Percentiles rank a stretch among this genome's conserved stretches.
phyloP scores from a whole-genome alignment of 2,329 filamentous ascomycete genomes.

The Sclerotinia glacialis region DNA sequence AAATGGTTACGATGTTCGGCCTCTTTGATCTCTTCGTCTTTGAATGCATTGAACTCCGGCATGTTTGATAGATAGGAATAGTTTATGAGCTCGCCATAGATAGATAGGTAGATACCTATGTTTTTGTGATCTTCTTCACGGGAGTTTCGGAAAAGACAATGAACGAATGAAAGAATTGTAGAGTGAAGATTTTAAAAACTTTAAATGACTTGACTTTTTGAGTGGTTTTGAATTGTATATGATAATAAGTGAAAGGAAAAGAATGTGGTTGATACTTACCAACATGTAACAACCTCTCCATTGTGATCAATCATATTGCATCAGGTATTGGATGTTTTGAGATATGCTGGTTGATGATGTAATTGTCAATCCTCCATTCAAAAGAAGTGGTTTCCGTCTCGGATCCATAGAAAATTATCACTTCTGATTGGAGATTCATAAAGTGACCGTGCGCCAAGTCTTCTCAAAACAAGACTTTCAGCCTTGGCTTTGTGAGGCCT shows the following conservation, averaged over 20 bases:
- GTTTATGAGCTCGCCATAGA: slow-evolving; percentile 3
- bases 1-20: neutral
- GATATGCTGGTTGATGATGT: slow-evolving; percentile 14
- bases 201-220: neutral
- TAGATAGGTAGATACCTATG: too few species aligned
- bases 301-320: neutral
- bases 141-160: neutral
- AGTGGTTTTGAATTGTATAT: neutral
- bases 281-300: neutral
- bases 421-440: slow-evolving; percentile 8
- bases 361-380: slow-evolving; percentile 14
- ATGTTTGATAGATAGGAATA: slow-evolving; percentile 1
- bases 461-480: slow-evolving; percentile 11
- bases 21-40: slow-evolving; percentile 16
- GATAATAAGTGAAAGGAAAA: neutral
- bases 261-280: neutral
- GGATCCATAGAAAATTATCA: neutral
- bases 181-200: neutral
- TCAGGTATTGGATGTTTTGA: slow-evolving; percentile 11
- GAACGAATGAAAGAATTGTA: neutral
- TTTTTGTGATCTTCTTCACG: neutral
- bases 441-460: neutral
- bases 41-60: slow-evolving; percentile 22
- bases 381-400: slow-evolving; percentile 8
- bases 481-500: slow-evolving; percentile 16